Percentiles rank a stretch among this genome's conserved stretches.
Evolutionary conservation across 192 early-diverging fungal genomes (phyloP).

Genomic region (Coemansia sp.): DNA sequence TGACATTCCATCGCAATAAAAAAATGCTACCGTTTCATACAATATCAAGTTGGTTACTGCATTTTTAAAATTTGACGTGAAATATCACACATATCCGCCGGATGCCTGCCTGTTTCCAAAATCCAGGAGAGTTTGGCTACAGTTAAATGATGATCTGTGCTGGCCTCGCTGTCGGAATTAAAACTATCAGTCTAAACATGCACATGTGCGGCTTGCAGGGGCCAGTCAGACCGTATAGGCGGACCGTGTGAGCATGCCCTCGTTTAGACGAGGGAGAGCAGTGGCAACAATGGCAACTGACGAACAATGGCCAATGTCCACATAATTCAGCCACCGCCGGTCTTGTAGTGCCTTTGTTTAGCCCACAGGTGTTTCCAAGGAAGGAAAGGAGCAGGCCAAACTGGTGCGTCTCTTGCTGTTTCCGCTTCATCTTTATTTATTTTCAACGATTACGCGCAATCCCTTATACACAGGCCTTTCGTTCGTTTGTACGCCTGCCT

Average conservation of each 20-base stretch:
- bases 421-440: not conserved
- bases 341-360: not conserved
- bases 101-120: too few species aligned
- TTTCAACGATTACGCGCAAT: not conserved
- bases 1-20: too few species aligned
- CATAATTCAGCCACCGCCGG: not conserved
- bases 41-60: too few species aligned
- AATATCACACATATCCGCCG: too few species aligned
- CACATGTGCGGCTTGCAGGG: slow-evolving; percentile 1
- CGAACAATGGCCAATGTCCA: not conserved
- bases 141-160: too few species aligned
- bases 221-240: not conserved
- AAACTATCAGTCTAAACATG: not conserved
- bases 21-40: too few species aligned
- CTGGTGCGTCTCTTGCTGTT: not conserved
- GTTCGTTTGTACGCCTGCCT: not conserved
- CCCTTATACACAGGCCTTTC: not conserved
- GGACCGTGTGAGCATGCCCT: not conserved
- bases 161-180: not conserved
- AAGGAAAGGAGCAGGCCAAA: not conserved
- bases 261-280: not conserved
- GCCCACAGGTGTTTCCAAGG: not conserved
- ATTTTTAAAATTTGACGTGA: too few species aligned
- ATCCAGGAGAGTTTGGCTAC: too few species aligned
- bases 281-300: not conserved